Base-by-base conservation (phyloP, 805 yeast species). In the Metschnikowia baotianmanensis region DNA sequence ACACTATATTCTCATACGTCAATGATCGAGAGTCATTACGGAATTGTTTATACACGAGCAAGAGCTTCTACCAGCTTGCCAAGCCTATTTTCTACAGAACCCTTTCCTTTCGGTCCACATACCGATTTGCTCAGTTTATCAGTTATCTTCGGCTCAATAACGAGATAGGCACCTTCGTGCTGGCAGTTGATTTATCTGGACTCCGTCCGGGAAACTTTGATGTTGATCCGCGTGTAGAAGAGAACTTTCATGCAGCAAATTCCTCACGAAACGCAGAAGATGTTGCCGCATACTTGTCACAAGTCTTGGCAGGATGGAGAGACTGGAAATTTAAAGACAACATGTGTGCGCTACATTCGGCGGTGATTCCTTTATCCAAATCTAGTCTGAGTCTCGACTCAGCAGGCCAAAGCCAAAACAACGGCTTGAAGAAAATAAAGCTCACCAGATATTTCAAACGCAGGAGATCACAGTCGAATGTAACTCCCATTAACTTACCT, bases 311-410 rank as follows among this genome's bases (percentile, higher is more conserved):
- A 0, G 83, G 91, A 8, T 88, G 96, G 96, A 73, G 96, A 57
- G 96, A 88, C 59, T 88, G 96, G 95, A 83, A 86, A 54, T 82
- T 74, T 53, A 74, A 86, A 46, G 76, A 75, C 37, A 89, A 83
- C 60, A 58, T 85, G 25, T 83, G 82, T 55, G 56, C 69, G 1
- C 45, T 62, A 29, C 60, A 53, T 38, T 48, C 56, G 3, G 52
- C 58, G 2, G 47, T 60, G 1, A 34, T 35, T 5, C 46, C 46
- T 10, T 41, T 52, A 25, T 43, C 55, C 6, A 56, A 46, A 38
- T 36, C 45, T 10, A 29, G 36, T 8, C 40, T 53, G 2, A 45
- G 43, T 22, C 30, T 25, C 44, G 5, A 32, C 4, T 3, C 29
- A 11, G 9, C 32, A 11, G 11, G 28, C 3, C 36, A 22, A 3